Base-by-base conservation (phyloP, 768 basidiomycete species). In the Suillus variegatus region DNA sequence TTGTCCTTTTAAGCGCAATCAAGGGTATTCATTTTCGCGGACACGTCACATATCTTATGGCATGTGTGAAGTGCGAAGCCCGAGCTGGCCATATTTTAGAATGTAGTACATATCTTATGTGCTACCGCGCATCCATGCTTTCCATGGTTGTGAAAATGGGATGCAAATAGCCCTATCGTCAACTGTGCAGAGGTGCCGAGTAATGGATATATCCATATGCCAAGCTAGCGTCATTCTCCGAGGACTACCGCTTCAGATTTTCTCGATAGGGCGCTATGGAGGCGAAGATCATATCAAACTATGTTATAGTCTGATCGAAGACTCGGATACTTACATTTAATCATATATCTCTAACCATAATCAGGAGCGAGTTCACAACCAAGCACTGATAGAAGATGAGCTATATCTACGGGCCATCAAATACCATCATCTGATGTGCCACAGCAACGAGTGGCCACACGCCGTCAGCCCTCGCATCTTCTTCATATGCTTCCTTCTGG, bases 391-490 rank as follows among this genome's bases (percentile, higher is more conserved):
- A 58, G 38, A 40, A 40, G 52, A 35, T 55, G 54, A 28, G 7
- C 16, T 20, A 60, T 28, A 60, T 60, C 40, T 41, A 41, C 25
- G 8, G 1, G 18, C 25, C 6, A 60, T 67, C 64, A 58, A 78
- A 76, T 60, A 77, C 69, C 40, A 75, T 71, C 60, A 77, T 75
- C 67, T 77, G 74, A 62, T 77, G 76, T 20, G 68, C 76, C 22
- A 61, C 61, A 56, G 74, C 74, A 28, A 69, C 73, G 1, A 77
- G 62, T 16, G 74, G 72, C 76, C 77, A 78, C 35, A 76, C 68
- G 22, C 66, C 76, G 64, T 70, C 71, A 14, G 60, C 67, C n/a
- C 14, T 63, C 46, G 69, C 75, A 60, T 76, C 77, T 60, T 77
- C 77, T 22, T 49, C 60, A 43, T 73, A 73, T 28, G 51, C 72